Base-by-base conservation (phyloP, 306 rosid species). In the Hippophae gyantsensis region DNA sequence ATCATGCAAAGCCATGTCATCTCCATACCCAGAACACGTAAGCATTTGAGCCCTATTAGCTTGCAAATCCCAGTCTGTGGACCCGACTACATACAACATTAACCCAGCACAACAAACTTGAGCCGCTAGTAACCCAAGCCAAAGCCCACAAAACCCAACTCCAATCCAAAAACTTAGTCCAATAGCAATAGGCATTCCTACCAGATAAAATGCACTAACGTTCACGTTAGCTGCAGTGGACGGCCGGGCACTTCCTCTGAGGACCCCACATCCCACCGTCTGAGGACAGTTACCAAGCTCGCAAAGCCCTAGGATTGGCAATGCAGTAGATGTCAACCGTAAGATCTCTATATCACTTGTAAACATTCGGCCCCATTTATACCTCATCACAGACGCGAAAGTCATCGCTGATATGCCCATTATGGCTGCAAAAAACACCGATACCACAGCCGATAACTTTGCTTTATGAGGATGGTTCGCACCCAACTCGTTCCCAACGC, bases 281-380 rank as follows among this genome's bases (percentile, higher is more conserved):
- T 92, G 98, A 2, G 98, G 98, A 8, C 98, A 92, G 72, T 92
- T 92, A 0, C 98, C 98, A 1, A 92, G 86, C 69, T 92, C 98
- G 50, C 98, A 92, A 5, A 92, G 78, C 7, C 98, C 98, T 6
- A 92, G 63, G 54, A 92, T 92, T 0, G 96, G 98, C 27, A 92
- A 42, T 3, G 98, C 98, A 0, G 66, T 70, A 6, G 92, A 65
- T 0, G 96, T 92, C 51, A 92, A 67, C 46, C 76, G 72, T 18
- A 85, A 25, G 76, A 92, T 92, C 41, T 76, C 74, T 2, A 32
- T 52, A 13, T 92, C 98, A 0, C 32, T 3, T 0, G 96, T 92
- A 59, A 92, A 92, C 73, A 92, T 71, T 41, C 72, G 74, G 18
- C 86, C 98, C 98, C 98, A 92, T 57, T 8, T 27, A 8, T 61